Conservation (phyloP, 1,284 basidiomycete species). For the Limonomyces culmigenus region DNA sequence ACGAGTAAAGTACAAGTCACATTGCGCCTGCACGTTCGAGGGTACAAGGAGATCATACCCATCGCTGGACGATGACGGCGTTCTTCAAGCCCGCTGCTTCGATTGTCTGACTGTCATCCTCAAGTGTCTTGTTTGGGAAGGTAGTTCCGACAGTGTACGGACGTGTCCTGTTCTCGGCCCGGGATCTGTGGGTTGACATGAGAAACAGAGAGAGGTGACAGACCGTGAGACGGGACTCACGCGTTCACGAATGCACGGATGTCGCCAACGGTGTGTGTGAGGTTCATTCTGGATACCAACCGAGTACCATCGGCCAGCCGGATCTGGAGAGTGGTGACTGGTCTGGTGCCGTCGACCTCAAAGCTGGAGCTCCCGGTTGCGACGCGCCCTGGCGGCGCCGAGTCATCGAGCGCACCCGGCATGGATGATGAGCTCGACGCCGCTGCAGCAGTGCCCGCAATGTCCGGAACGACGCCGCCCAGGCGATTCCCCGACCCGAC, state of each 20-base stretch:
- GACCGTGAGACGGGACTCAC: no score
- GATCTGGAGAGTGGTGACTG: constrained; percentile 85
- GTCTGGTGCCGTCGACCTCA: constrained; percentile 66
- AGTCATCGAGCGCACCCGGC: constrained; percentile 42
- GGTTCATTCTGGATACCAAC: constrained; percentile 78
- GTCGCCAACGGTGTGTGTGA: constrained; percentile 81
- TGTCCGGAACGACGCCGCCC: constrained; percentile 43
- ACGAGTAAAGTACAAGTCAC: no score
- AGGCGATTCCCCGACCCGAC: constrained; percentile 71
- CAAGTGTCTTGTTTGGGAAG: constrained; percentile 69
- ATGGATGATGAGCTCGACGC: constrained; percentile 17
- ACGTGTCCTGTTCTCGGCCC: constrained; percentile 48
- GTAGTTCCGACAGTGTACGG: constrained; percentile 71
- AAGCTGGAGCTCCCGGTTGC: constrained; percentile 23
- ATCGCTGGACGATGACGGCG: constrained; percentile 78
- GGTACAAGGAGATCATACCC: constrained; percentile 33
- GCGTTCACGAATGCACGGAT: constrained; percentile 80
- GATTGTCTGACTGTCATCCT: constrained; percentile 54
- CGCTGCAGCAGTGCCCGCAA: constrained; percentile 14
- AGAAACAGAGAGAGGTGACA: constrained; percentile 1
- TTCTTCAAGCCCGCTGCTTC: constrained; percentile 62
- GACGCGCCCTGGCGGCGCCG: constrained; percentile 7
- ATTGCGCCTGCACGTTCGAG: no score
- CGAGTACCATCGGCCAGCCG: constrained; percentile 84
- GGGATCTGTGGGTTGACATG: constrained; percentile 30